phyloP scores from a whole-genome alignment of 2,329 filamentous ascomycete species.

The Ascocoryne sarcoides region DNA sequence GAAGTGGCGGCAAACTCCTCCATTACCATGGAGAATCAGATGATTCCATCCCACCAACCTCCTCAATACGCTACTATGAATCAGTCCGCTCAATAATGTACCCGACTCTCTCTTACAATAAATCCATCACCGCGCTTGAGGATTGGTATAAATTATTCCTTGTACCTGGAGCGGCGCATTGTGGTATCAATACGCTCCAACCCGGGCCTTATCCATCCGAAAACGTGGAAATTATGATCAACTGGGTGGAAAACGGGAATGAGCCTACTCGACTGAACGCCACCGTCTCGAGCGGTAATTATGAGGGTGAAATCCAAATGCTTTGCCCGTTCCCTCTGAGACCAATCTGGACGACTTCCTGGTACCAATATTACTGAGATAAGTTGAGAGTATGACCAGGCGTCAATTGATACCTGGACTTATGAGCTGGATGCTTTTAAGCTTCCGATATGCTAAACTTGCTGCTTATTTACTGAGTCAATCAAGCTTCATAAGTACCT shows the following conservation, averaged over 20 bases:
- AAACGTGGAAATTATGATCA: conserved; percentile 61
- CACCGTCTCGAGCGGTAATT: conserved; percentile 26
- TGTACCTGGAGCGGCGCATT: conserved; percentile 45
- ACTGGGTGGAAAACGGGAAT: conserved; percentile 53
- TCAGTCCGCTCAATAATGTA: conserved; percentile 44
- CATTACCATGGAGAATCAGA: conserved; percentile 52
- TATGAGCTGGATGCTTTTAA: conserved; percentile 15
- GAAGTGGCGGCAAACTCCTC: conserved; percentile 44
- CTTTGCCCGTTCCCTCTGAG: conserved; percentile 33
- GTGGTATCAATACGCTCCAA: conserved; percentile 36
- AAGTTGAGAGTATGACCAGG: conserved; percentile 22
- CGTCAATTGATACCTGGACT: conserved; percentile 22
- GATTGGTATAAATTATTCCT: conserved; percentile 49
- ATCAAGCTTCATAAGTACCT: no score
- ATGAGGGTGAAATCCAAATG: conserved; percentile 29
- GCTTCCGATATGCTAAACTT: not conserved
- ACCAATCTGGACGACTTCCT: conserved; percentile 19
- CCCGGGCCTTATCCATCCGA: conserved; percentile 36
- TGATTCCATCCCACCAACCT: conserved; percentile 41
- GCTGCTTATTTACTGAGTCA: not conserved
- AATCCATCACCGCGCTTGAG: conserved; percentile 33
- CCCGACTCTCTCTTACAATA: conserved; percentile 31
- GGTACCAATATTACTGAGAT: conserved; percentile 15
- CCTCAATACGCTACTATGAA: conserved; percentile 46
- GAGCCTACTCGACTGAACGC: conserved; percentile 32